Evolutionary conservation across 768 basidiomycete genomes (phyloP).

Genomic region (Auriscalpium vulgare): DNA sequence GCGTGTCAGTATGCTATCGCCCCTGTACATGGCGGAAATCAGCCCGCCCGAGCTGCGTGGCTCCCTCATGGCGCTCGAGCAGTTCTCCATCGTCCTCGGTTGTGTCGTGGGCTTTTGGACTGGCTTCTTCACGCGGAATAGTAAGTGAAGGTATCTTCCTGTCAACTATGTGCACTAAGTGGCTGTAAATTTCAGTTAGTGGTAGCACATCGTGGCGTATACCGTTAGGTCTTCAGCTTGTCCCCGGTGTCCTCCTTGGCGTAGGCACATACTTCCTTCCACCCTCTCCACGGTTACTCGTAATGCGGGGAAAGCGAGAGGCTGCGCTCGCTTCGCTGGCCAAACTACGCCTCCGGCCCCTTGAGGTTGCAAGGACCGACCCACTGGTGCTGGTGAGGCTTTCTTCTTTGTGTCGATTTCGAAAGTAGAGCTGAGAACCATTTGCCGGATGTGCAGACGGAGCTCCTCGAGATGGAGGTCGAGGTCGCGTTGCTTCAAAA

Average conservation of each 20-base stretch:
- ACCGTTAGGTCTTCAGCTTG: conserved; percentile 62
- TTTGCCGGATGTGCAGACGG: conserved; percentile 36
- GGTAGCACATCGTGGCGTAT: conserved; percentile 70
- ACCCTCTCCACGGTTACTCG: conserved; percentile 53
- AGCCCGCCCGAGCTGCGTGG: conserved; percentile 74
- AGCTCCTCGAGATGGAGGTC: conserved; percentile 70
- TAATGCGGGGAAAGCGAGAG: conserved; percentile 43
- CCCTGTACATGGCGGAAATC: conserved; percentile 81
- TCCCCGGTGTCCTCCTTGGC: conserved; percentile 60
- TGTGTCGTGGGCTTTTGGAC: conserved; percentile 82
- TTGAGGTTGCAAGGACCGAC: conserved; percentile 41
- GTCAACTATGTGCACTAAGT: too few relatives aligned
- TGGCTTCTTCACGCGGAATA: conserved; percentile 61
- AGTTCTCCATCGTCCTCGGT: conserved; percentile 73
- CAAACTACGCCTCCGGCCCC: conserved; percentile 40
- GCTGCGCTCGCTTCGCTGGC: conserved; percentile 55
- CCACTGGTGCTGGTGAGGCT: conserved; percentile 38
- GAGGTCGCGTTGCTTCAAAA: conserved; percentile 47
- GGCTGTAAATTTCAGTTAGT: conserved; percentile 32
- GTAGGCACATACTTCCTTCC: conserved; percentile 54
- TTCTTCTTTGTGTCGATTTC: too few relatives aligned
- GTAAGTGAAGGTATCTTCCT: conserved; percentile 31
- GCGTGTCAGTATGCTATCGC: conserved; percentile 57
- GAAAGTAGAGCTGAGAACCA: too few relatives aligned
- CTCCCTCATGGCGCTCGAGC: conserved; percentile 72